Evolutionary conservation across 306 rosid genomes (phyloP).

Genomic region (Rosa rugosa): DNA sequence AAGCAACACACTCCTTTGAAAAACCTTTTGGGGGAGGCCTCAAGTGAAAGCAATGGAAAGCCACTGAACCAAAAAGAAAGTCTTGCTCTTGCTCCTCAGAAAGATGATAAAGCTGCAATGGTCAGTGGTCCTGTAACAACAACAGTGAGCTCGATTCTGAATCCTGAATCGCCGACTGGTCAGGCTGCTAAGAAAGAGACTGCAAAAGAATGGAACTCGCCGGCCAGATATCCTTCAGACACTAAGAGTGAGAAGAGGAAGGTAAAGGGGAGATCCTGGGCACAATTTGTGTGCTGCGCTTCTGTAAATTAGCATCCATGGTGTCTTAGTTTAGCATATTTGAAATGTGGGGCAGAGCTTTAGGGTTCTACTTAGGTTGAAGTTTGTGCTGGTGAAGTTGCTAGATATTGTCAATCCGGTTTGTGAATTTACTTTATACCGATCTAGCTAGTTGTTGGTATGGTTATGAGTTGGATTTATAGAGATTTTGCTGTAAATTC

Average conservation of each 20-base stretch:
- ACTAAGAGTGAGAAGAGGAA: constrained; percentile 73
- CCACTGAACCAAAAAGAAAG: constrained; percentile 48
- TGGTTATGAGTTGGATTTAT: constrained; percentile 4
- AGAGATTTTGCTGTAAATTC: neutral
- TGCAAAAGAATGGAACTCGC: constrained; percentile 83
- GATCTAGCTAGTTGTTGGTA: neutral
- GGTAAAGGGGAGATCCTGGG: constrained; percentile 80
- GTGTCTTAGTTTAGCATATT: neutral
- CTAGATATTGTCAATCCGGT: neutral
- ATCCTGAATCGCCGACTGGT: constrained; percentile 47
- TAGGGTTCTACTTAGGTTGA: neutral
- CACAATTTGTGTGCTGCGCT: constrained; percentile 78
- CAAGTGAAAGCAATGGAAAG: constrained; percentile 47
- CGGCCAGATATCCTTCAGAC: constrained; percentile 70
- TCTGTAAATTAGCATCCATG: constrained; percentile 48
- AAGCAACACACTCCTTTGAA: constrained; percentile 81
- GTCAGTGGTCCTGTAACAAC: constrained; percentile 35
- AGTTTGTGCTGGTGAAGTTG: neutral
- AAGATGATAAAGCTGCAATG: constrained; percentile 29
- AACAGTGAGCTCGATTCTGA: constrained; percentile 54
- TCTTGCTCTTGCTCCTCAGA: constrained; percentile 29
- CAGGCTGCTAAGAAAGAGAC: constrained; percentile 39
- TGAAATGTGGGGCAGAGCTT: neutral
- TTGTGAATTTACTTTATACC: constrained; percentile 1
- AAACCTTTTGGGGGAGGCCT: constrained; percentile 79